Conservation (phyloP, 1,284 basidiomycete species). For the Cryptococcus amylolentus region DNA sequence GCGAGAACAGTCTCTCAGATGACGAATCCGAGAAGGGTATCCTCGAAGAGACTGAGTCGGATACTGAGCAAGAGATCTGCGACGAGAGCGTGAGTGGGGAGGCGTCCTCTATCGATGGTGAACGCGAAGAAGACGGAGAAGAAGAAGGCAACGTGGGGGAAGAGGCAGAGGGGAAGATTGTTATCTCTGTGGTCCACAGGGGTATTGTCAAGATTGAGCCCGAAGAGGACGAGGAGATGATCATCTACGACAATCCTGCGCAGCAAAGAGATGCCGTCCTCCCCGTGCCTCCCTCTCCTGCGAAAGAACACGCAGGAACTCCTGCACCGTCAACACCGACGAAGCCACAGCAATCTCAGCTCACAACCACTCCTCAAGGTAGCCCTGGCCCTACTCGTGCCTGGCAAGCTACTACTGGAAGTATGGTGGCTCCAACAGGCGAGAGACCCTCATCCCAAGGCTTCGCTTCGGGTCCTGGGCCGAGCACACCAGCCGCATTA, state of each 20-base stretch:
- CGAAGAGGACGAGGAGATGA: slow-evolving; percentile 11
- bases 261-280: too few relatives aligned
- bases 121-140: slow-evolving; percentile 21
- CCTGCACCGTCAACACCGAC: too few relatives aligned
- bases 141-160: slow-evolving; percentile 6
- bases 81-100: slow-evolving; percentile 24
- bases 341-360: too few relatives aligned
- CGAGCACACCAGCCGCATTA: too few relatives aligned
- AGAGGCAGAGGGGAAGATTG: slow-evolving; percentile 19
- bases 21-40: slow-evolving; percentile 1
- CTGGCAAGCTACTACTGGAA: too few relatives aligned
- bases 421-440: too few relatives aligned
- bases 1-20: neutral
- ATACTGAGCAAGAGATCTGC: slow-evolving; percentile 43
- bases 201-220: slow-evolving; percentile 41
- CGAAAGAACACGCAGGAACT: too few relatives aligned
- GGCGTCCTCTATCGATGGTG: slow-evolving; percentile 12
- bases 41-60: neutral
- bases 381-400: too few relatives aligned
- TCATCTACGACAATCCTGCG: slow-evolving; percentile 3
- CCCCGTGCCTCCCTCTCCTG: too few relatives aligned
- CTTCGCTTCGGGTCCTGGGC: too few relatives aligned
- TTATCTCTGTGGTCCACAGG: slow-evolving; percentile 25
- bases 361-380: too few relatives aligned
- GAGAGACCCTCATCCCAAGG: too few relatives aligned